Conservation (phyloP, 495 filamentous ascomycete genomes). For the Tuber borchii region DNA sequence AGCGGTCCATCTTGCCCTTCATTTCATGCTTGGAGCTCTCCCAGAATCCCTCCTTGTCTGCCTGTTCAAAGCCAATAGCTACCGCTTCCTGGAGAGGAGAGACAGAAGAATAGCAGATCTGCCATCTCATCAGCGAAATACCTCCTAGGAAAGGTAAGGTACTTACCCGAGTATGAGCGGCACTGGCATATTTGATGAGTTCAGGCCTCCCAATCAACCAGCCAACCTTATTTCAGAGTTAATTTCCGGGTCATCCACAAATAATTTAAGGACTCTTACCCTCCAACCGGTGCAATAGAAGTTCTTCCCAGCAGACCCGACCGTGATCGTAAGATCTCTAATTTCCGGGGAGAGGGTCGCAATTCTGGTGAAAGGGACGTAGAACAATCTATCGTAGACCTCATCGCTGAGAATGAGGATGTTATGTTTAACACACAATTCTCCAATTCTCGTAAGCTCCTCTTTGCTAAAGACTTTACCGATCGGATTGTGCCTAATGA, state of each 20-base stretch:
- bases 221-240: conserved; percentile 34
- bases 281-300: conserved; percentile 98
- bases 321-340: conserved; percentile 78
- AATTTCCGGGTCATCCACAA: neutral
- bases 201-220: conserved; percentile 86
- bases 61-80: conserved; percentile 91
- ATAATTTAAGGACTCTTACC: conserved; percentile 53
- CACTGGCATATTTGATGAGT: conserved; percentile 84
- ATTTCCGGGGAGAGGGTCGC: conserved; percentile 83
- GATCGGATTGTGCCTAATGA: conserved; percentile 72
- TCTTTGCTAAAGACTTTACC: conserved; percentile 84
- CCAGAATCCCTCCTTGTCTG: conserved; percentile 82
- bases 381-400: conserved; percentile 91
- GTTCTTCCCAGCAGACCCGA: conserved; percentile 92
- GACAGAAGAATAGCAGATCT: conserved; percentile 88
- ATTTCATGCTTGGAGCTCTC: conserved; percentile 74
- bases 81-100: conserved; percentile 91
- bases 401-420: conserved; percentile 95
- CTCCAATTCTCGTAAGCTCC: conserved; percentile 79
- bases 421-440: conserved; percentile 86
- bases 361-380: conserved; percentile 87
- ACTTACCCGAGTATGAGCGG: conserved; percentile 69
- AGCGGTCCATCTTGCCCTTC: conserved; percentile 77
- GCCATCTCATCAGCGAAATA: neutral
- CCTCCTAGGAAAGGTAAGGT: neutral